Base-by-base conservation (phyloP, 805 yeast genomes). In the Tetrapisispora phaffii region DNA sequence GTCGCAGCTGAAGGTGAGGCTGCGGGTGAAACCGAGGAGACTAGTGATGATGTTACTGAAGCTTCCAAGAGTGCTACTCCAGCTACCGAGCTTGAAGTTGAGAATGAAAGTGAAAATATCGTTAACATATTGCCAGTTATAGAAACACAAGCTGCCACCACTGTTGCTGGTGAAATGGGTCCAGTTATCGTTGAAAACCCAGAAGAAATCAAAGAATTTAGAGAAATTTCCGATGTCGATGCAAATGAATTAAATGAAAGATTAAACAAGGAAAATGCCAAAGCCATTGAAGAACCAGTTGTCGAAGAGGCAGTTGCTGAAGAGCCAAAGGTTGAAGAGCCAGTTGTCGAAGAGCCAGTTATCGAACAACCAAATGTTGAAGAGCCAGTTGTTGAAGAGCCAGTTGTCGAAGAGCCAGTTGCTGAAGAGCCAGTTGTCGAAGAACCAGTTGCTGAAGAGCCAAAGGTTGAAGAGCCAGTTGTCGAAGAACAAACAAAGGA, bases 171-270 rank as follows among this genome's bases (percentile, higher is more conserved):
- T 33, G 44, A 26, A 35, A 32, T 42, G 24, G 95, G 95, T 39
- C 72, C 84, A 10, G 63, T 54, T 7, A 50, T 62, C 22, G 54
- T 80, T 48, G 74, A 67, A 35, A 74, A 83, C 57, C 73, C 85
- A 17, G 74, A 72, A 37, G 72, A 77, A n/a, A 76, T 85, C 55
- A 69, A 75, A 47, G 95, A 79, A 41, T 82, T 87, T 57, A 63
- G 66, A 39, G 74, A 78, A 52, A 71, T 79, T 21, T 55, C 71
- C 42, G 71, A 74, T 44, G 82, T 76, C 26, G 77, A 78, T 54
- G 77, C 82, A 24, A 68, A 75, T 61, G 70, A 75, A 42, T 70
- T 84, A 53, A 82, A 82, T 54, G 76, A 63, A 41, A 66, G 28
- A 34, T 31, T 29, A 21, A 40, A 48, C 68, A 40, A 63, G 59